Base-by-base conservation (phyloP, 345 rosid species). In the Euphorbia peplus region DNA sequence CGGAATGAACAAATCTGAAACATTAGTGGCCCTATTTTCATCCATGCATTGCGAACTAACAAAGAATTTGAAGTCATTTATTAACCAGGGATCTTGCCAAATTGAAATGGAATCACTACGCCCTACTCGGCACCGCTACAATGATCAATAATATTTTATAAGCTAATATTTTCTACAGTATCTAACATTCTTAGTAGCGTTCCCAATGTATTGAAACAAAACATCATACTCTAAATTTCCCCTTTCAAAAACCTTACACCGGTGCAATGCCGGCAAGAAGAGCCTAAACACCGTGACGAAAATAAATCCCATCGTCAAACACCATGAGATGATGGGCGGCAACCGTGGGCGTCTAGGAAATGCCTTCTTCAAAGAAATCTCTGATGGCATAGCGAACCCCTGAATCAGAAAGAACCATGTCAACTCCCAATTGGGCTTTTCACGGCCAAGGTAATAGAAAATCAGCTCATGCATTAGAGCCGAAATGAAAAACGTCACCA, bases 231-330 rank as follows among this genome's bases (percentile, higher is more conserved):
- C 73, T 24, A 8, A 14, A 25, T 19, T 24, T 30, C 53, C 35
- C 53, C 67, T 70, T 37, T 60, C 74, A 26, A 60, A 51, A 25
- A 59, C 58, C 32, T 68, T 74, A 30, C 77, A 60, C 15, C 76
- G 66, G 0, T 19, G 1, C 53, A 87, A 46, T 7, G 66, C 75
- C 0, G 92, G 92, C 9, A 82, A 53, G 70, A 87, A 87, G 51
- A 85, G 42, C 87, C 89, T 80, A 64, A 66, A 67, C 0, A 53
- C 67, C 0, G 86, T 80, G 18, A 18, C 56, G 75, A 73, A 60
- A 59, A 85, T 80, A 54, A 87, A 83, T 4, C 68, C 83, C 0
- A 83, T 46, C 0, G 88, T 85, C 74, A 82, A 64, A 3, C 70
- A 68, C 59, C 76, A 70, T 0, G 81, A 66, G 21, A 83, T 42